Conservation (phyloP, 2,329 filamentous ascomycete species). For the Sclerotinia spermophila region DNA sequence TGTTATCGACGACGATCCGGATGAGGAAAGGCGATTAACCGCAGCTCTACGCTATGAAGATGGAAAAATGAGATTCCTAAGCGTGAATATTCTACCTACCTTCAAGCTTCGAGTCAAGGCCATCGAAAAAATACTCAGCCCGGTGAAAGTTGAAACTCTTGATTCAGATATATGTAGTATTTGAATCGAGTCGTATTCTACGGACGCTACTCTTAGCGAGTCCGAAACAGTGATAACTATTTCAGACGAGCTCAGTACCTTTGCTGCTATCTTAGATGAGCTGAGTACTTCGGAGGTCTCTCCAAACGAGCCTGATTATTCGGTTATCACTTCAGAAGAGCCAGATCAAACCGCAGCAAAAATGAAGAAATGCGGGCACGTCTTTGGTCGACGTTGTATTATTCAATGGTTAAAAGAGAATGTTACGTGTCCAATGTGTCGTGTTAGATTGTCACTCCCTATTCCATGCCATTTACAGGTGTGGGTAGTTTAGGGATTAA, state of each 20-base stretch:
- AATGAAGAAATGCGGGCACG: background rate
- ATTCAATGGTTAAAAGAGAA: background rate
- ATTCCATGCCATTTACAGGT: background rate
- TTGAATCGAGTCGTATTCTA: background rate
- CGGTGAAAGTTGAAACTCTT: background rate
- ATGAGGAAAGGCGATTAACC: background rate
- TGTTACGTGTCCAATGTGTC: background rate
- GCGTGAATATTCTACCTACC: too few species aligned
- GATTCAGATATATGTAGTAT: background rate
- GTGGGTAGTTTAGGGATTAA: background rate
- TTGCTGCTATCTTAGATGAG: background rate
- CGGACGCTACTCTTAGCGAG: background rate
- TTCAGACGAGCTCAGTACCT: background rate
- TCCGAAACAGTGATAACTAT: background rate
- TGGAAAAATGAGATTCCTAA: background rate
- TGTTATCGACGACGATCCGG: too few species aligned
- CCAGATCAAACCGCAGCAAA: background rate
- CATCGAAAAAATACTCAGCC: accelerated
- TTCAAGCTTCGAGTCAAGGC: background rate
- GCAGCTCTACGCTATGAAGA: background rate
- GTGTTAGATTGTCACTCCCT: background rate
- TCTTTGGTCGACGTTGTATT: background rate
- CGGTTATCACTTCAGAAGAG: background rate
- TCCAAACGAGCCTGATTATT: accelerated
- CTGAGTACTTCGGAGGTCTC: too few species aligned